Evolutionary conservation across 768 basidiomycete genomes (phyloP).

Genomic region (Pleurotus pulmonarius): DNA sequence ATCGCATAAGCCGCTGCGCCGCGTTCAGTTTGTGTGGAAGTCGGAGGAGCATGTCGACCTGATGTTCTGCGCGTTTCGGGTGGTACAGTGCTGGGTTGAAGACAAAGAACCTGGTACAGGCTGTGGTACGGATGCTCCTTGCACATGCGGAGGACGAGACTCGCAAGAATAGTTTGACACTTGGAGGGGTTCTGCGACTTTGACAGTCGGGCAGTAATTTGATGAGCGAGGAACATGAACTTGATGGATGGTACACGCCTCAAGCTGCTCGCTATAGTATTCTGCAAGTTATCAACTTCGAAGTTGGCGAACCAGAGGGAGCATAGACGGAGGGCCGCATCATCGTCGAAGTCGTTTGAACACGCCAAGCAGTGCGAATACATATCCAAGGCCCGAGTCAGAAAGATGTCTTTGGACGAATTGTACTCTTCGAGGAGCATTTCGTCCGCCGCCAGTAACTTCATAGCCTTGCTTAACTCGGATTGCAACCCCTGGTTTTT

Average conservation of each 20-base stretch:
- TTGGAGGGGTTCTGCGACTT: slow-evolving; percentile 25
- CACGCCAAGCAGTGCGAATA: slow-evolving; percentile 71
- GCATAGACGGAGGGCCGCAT: slow-evolving; percentile 74
- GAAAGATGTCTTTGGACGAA: slow-evolving; percentile 52
- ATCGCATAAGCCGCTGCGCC: slow-evolving; percentile 62
- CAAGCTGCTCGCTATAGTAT: slow-evolving; percentile 40
- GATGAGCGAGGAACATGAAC: slow-evolving; percentile 88
- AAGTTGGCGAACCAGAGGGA: slow-evolving; percentile 94
- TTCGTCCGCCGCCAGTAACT: slow-evolving; percentile 41
- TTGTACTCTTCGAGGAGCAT: slow-evolving; percentile 53
- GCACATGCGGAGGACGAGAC: slow-evolving; percentile 71
- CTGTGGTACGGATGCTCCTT: slow-evolving; percentile 92
- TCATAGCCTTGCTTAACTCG: slow-evolving; percentile 26
- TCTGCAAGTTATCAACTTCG: slow-evolving; percentile 48
- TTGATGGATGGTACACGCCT: slow-evolving; percentile 76
- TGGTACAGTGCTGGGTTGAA: slow-evolving; percentile 35
- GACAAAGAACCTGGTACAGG: slow-evolving; percentile 83
- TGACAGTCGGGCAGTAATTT: slow-evolving; percentile 87
- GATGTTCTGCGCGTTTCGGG: slow-evolving; percentile 39
- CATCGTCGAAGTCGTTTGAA: slow-evolving; percentile 73
- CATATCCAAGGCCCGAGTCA: slow-evolving; percentile 79
- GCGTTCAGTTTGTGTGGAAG: slow-evolving; percentile 53
- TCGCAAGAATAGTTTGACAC: slow-evolving; percentile 60
- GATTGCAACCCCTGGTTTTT: slow-evolving; percentile 13
- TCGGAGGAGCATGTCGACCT: slow-evolving; percentile 30